These are phyloP conservation scores for Leptographium lundbergii DNA, from an alignment of 2,329 filamentous ascomycete species.

Conservation along the genomic window DNA sequence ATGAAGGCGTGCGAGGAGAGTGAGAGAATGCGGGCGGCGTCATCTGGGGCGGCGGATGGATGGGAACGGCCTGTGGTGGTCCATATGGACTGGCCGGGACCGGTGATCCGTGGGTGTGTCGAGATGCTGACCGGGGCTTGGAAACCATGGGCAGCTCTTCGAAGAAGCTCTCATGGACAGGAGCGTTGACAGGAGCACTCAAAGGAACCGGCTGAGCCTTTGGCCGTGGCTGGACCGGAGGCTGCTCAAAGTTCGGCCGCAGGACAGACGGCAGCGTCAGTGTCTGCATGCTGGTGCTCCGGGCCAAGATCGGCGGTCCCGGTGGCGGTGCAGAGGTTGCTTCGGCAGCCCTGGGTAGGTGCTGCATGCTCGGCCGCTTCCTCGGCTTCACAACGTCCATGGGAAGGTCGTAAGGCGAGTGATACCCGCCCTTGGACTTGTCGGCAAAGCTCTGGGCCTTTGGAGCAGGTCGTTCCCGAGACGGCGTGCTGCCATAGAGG, in stretches of 20 bases:
- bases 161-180: constrained; percentile 50
- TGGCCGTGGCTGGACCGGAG: background rate
- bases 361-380: constrained; percentile 49
- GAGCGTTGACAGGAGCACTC: constrained; percentile 12
- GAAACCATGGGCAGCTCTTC: constrained; percentile 58
- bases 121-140: constrained; percentile 48
- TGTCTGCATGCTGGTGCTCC: constrained; percentile 48
- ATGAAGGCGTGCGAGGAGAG: background rate
- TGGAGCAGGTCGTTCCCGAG: background rate
- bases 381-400: constrained; percentile 67
- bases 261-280: constrained; percentile 14
- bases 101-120: constrained; percentile 36
- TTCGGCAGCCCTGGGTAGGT: constrained; percentile 32
- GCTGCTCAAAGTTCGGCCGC: background rate
- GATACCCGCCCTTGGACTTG: constrained; percentile 83
- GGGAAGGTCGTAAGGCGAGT: constrained; percentile 89
- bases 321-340: constrained; percentile 25
- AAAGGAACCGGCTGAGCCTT: background rate
- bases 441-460: constrained; percentile 77
- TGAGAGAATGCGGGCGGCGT: background rate
- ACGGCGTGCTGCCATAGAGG: background rate
- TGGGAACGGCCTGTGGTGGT: constrained; percentile 11
- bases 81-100: constrained; percentile 23
- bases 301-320: constrained; percentile 38
- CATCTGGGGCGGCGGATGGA: background rate